phyloP scores from a whole-genome alignment of 2,329 filamentous ascomycete species.

The Cordyceps cateniannulata region DNA sequence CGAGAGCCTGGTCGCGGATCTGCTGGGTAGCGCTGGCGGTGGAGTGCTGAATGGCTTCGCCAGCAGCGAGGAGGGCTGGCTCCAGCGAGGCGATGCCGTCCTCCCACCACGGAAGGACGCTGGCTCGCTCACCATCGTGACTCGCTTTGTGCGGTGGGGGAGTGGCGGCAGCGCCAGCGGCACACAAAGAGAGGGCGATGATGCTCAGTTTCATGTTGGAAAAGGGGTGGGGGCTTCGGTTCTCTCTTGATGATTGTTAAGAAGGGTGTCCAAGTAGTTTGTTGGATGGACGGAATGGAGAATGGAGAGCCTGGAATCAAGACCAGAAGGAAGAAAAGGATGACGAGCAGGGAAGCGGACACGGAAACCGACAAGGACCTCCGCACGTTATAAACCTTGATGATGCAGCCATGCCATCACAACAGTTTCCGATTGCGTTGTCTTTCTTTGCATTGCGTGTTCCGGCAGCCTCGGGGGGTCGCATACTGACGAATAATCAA shows the following conservation, averaged over 20 bases:
- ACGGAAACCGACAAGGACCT: neutral
- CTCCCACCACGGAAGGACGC: neutral
- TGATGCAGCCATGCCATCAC: slow-evolving; percentile 10
- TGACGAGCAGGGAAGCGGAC: too few species aligned
- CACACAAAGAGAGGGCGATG: neutral
- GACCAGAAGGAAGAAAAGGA: neutral
- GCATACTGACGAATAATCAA: neutral
- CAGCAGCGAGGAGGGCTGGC: neutral
- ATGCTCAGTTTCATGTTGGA: slow-evolving; percentile 5
- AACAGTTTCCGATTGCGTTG: slow-evolving; percentile 1
- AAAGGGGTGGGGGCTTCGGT: neutral
- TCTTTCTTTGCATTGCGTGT: neutral
- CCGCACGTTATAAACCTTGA: neutral
- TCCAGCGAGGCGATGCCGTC: neutral
- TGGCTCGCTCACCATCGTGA: neutral
- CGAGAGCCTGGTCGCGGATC: slow-evolving; percentile 6
- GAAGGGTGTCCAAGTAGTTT: too few species aligned
- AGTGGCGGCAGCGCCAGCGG: neutral
- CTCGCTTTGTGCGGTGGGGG: neutral
- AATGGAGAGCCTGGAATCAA: neutral
- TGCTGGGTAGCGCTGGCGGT: slow-evolving; percentile 6
- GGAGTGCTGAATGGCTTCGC: slow-evolving; percentile 9
- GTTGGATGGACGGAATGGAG: neutral
- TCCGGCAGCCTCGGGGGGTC: neutral
- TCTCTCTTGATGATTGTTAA: too few species aligned